Conservation (phyloP, 1,284 basidiomycete genomes). For the Naganishia sp. region DNA sequence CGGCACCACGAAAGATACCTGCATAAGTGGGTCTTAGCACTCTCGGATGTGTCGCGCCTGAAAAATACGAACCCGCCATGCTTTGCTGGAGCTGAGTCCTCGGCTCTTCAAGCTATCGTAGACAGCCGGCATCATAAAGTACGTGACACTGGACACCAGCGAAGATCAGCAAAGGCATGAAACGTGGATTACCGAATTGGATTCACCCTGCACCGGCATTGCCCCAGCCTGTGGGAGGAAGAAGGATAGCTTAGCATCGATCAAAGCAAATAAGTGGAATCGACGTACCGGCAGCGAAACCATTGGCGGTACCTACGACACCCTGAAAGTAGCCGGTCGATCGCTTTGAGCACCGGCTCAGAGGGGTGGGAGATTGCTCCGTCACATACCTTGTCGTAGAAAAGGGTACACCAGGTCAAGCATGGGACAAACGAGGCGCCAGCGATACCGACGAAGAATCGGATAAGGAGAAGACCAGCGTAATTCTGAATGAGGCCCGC, state of each 20-base stretch:
- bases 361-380: constrained; percentile 57
- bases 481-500: constrained; percentile 61
- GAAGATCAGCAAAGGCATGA: not conserved
- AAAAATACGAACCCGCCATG: constrained; percentile 13
- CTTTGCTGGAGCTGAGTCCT: constrained; percentile 17
- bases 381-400: constrained; percentile 66
- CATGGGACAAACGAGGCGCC: constrained; percentile 65
- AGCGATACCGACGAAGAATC: constrained; percentile 62
- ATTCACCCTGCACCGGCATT: constrained; percentile 24
- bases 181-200: not conserved
- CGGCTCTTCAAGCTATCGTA: constrained; percentile 20
- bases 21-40: not conserved
- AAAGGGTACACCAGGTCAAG: constrained; percentile 69
- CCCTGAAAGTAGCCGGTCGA: constrained; percentile 57
- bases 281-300: constrained; percentile 58
- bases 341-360: constrained; percentile 59
- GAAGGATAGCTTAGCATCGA: constrained; percentile 53
- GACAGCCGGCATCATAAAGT: constrained; percentile 29
- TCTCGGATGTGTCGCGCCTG: not conserved
- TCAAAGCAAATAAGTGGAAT: constrained; percentile 57
- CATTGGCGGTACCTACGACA: constrained; percentile 57
- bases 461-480: constrained; percentile 58
- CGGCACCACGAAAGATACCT: constrained; percentile 28
- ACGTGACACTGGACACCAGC: constrained; percentile 2
- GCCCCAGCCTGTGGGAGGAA: constrained; percentile 55